phyloP scores from a whole-genome alignment of 495 filamentous ascomycete genomes.

The Hamigera avellanea region DNA sequence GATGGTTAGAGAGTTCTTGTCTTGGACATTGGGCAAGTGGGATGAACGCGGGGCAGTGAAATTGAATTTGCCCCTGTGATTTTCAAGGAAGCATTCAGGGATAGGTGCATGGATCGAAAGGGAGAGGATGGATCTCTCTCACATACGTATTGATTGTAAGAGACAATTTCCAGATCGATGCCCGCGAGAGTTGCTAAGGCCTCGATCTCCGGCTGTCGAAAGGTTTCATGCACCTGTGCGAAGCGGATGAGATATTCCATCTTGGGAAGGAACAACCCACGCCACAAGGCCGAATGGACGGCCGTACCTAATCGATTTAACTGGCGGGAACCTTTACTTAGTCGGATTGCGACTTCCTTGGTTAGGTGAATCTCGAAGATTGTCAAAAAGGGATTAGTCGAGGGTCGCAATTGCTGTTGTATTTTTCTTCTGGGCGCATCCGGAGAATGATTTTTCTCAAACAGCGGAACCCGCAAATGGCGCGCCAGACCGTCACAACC shows the following conservation, averaged over 20 bases:
- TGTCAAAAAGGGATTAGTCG: no score
- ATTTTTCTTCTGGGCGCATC: no score
- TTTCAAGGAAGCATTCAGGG: no score
- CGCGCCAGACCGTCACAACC: not conserved
- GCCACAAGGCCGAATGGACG: not conserved
- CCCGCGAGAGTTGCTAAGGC: conserved; percentile 60
- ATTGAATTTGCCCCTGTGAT: not conserved
- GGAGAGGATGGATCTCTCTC: no score
- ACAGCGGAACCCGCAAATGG: not conserved
- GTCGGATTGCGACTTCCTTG: no score
- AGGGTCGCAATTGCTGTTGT: no score
- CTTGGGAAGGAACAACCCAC: not conserved
- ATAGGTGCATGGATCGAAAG: no score
- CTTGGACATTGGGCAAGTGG: conserved; percentile 4
- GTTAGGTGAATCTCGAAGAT: no score
- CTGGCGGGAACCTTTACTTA: no score
- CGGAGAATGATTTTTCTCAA: not conserved
- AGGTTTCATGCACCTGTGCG: conserved; percentile 80
- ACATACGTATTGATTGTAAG: conserved; percentile 63
- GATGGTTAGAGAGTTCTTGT: conserved; percentile 6
- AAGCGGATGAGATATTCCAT: conserved; percentile 87
- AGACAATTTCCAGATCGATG: conserved; percentile 57
- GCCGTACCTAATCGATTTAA: no score
- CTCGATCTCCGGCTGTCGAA: conserved; percentile 77
- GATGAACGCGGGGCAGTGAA: not conserved